Evolutionary conservation across 192 early-diverging fungal genomes (phyloP), one percentile per base, ranked within the genome.

Genomic region (Fimicolochytrium jonesii): DNA sequence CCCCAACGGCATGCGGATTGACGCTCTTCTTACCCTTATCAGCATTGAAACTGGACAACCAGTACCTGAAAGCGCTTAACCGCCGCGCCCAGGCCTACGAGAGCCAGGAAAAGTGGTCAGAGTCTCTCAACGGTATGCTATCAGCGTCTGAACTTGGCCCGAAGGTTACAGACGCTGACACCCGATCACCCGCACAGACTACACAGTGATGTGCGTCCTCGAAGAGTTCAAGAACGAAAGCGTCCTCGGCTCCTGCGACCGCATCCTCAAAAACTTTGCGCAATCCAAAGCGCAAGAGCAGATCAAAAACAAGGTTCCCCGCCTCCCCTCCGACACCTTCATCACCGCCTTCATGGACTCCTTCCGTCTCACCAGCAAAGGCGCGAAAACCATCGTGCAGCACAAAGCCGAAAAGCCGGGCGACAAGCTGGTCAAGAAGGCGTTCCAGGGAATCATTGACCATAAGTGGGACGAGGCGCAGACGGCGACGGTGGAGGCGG

Each of bases 301-400:
- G 18, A 78, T 89, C 60, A 71, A 85, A 67, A 79, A 68, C 9
- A 83, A 77, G 61, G 64, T 62, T 4, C 72, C 79, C 29, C 81
- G 82, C 7, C 73, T 99, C 48, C 96, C 95, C n/a, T 94, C 91
- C 6, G 78, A 81, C 67, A 92, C 92, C 33, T 98, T 95, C 69
- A 89, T 96, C 15, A 54, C 78, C 30, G 92, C 92, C 3, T 99
- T 95, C 71, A 82, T 99, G 67, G 94, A 97, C 66, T 93, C 95
- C 11, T 97, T 95, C 79, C 75, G 85, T 25, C 72, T 76, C 44
- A 81, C 67, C 13, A 65, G 43, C 10, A 47, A 18, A 6, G 53
- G 46, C 23, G 64, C 68, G n/a, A 31, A 28, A 1, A 42, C 26
- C 17, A 50, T 75, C 29, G 33, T 60, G 18, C 54, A 59, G n/a